Base-by-base conservation (phyloP, 805 yeast genomes). In the Spathaspora girioi region DNA sequence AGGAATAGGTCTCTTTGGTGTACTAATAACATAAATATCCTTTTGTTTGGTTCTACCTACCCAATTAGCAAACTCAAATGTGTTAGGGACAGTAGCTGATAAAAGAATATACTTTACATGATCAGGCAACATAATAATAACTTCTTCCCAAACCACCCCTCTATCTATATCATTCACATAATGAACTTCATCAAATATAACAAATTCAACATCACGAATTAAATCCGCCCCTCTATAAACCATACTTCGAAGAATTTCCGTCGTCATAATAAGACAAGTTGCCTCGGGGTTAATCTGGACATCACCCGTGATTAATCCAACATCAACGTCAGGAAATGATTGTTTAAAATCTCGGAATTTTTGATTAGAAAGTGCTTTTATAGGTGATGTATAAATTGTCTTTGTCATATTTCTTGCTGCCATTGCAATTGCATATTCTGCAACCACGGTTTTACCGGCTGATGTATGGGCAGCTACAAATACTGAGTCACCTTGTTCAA, bases 111-210 rank as follows among this genome's bases (percentile, higher is more conserved):
- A 87, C 63, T 93, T 93, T 52, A 94, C 94, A 64, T 94, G 97
- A 56, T 92, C 97, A 0, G 99, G 99, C 32, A 94, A 75, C 96
- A 94, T 90, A 59, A 94, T 94, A 54, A 94, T 94, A 19, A 94
- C 97, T 70, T 94, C 99, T 72, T 94, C 99, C 99, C 99, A 94
- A 3, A 94, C 99, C 12, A 94, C 99, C 63, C 99, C 99, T 68
- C 99, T 83, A 61, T 90, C 97, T 52, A 89, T 86, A 71, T 94
- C 99, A 66, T 94, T 94, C 55, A 94, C 97, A 65, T 94, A 94
- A 69, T 94, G 99, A 1, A 94, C 99, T 66, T 94, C 99, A 71
- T 94, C 99, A 66, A 94, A 94, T 41, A 94, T 91, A 26, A 94
- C 97, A 75, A 92, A 94, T 63, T 93, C 99, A 19, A 94, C 97